These are phyloP conservation scores for Ophiostoma pallidulum DNA, from an alignment of 2,329 filamentous ascomycete genomes.

Conservation along the genomic window DNA sequence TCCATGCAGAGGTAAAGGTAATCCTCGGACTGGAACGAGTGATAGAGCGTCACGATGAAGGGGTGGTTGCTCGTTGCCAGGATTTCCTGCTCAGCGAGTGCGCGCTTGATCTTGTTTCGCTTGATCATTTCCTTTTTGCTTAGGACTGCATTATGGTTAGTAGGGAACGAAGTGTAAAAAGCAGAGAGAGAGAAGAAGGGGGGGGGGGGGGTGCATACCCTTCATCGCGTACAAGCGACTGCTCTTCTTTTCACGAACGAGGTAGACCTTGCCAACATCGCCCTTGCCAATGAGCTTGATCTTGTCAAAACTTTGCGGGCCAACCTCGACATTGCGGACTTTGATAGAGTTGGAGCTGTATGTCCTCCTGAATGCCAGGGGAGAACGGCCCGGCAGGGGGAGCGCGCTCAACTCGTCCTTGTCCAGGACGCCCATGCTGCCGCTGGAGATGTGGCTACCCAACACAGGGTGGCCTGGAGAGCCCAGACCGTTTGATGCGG, in stretches of 20 bases:
- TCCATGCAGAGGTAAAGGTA: conserved; percentile 99
- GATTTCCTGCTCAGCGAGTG: conserved; percentile 94
- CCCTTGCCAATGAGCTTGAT: conserved; percentile 99
- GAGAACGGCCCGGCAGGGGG: conserved; percentile 57
- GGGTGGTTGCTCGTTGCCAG: conserved; percentile 97
- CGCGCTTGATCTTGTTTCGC: conserved; percentile 98
- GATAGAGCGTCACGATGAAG: conserved; percentile 96
- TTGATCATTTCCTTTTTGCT: conserved; percentile 99
- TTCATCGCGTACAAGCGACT: conserved; percentile 96
- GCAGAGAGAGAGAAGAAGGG: neutral
- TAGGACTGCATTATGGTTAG: conserved; percentile 52
- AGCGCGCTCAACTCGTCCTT: conserved; percentile 50
- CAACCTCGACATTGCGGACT: conserved; percentile 91
- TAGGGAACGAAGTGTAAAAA: no score
- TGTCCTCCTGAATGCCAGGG: conserved; percentile 77
- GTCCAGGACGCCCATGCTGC: conserved; percentile 25
- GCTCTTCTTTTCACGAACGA: conserved; percentile 97
- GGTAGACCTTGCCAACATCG: conserved; percentile 95
- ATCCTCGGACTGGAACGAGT: conserved; percentile 98
- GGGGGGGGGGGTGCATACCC: conserved; percentile 47
- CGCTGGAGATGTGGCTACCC: conserved; percentile 21
- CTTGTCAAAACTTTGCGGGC: conserved; percentile 94
- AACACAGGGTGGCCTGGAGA: conserved; percentile 3
- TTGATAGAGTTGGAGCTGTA: conserved; percentile 99
- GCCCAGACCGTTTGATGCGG: conserved; percentile 20